phyloP scores from a whole-genome alignment of 495 filamentous ascomycete genomes.

The Delitschia confertaspora region DNA sequence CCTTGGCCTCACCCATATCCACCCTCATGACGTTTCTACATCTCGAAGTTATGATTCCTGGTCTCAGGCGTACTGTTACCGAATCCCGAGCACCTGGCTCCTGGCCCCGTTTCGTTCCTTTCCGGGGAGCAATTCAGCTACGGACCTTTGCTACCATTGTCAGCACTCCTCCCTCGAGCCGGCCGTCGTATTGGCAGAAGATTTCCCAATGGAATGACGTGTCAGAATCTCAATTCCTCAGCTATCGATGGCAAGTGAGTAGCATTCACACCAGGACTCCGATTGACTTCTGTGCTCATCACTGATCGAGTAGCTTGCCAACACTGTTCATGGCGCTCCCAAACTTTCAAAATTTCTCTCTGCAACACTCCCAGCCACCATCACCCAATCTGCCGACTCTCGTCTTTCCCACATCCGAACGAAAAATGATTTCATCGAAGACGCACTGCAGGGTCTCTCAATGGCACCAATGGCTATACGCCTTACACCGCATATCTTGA shows the following conservation, averaged over 20 bases:
- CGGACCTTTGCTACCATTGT: not conserved
- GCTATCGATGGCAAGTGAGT: conserved; percentile 19
- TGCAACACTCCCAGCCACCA: conserved; percentile 38
- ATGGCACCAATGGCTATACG: conserved; percentile 48
- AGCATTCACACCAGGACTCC: not conserved
- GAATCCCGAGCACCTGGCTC: no score
- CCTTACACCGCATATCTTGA: conserved; percentile 47
- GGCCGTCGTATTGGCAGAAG: conserved; percentile 35
- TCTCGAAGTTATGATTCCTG: no score
- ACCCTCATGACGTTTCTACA: no score
- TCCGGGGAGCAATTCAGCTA: not conserved
- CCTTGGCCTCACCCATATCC: no score
- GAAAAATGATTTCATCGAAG: conserved; percentile 42
- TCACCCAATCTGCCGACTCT: conserved; percentile 26
- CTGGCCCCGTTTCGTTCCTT: no score
- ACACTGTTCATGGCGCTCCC: conserved; percentile 35
- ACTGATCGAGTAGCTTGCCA: conserved; percentile 24
- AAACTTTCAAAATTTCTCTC: conserved; percentile 40
- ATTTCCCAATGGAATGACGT: conserved; percentile 40
- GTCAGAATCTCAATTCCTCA: conserved; percentile 30
- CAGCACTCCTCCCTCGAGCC: not conserved
- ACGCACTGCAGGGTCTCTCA: conserved; percentile 42
- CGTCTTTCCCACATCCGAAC: conserved; percentile 34
- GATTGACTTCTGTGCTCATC: no score
- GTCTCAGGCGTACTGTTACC: no score